Evolutionary conservation across 202 grass and related monocot species (phyloP), one percentile per base, ranked within the genome.

Genomic region (Carex arenaria): DNA sequence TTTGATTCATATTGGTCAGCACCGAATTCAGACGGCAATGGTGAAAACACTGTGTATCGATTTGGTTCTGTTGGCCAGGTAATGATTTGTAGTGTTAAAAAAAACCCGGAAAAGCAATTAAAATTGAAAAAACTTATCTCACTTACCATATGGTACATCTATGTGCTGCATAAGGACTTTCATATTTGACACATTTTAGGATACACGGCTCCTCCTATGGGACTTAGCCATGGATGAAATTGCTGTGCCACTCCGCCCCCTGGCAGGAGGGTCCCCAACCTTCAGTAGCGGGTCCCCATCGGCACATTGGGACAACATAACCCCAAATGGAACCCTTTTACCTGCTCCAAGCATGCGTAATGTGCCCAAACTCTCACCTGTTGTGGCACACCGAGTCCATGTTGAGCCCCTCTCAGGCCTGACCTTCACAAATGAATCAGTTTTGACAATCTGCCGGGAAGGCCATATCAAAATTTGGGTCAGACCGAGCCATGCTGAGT

Each of bases 11-110:
- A 91, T 84, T 99, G 93, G 93, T 95, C 90, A 45, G 85, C 86
- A 54, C 93, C 96, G 76, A 95, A 89, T 91, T 90, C 93, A 12
- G 91, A 95, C 83, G 88, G 85, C 52, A 80, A 81, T 14, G 89
- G 82, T 88, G 93, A 96, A 84, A 96, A 90, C 85, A 87, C 90
- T 18, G 88, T 99, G 64, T 99, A 99, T 87, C 93, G 93, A 53
- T 91, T 99, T 78, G 93, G 93, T 81, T 99, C 96, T 79, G 90
- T 99, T 84, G 93, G 89, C 69, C 93, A 99, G 93, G 93, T 99
- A 96, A 59, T 26, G 36, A 82, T 68, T 73, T 72, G 28, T 85
- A 31, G 23, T 60, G 7, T 72, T 10, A 38, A 18, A 52, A 43
- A 34, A 60, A 20, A 52, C 54, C 38, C 55, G 1, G 11, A 9